phyloP scores from a whole-genome alignment of 805 yeast species.

The Grigorovia humatica region DNA sequence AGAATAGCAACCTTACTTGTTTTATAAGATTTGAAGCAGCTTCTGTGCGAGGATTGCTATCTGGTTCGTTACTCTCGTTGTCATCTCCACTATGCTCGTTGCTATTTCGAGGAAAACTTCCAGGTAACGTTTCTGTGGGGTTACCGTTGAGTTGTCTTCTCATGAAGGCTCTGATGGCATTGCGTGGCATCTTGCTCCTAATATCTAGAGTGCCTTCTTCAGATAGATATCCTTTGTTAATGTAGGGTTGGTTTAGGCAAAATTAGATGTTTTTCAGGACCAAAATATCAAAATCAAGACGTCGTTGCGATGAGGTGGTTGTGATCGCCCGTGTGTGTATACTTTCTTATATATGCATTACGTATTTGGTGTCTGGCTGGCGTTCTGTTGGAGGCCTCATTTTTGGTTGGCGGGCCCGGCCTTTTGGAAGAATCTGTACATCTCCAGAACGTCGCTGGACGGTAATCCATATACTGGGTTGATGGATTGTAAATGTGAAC shows the following conservation, averaged over 20 bases:
- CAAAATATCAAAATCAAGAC: too few species aligned
- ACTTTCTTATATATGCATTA: not conserved
- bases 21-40: not conserved
- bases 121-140: not conserved
- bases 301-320: too few species aligned
- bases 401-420: not conserved
- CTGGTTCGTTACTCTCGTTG: not conserved
- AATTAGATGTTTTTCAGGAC: too few species aligned
- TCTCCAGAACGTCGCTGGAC: conserved; percentile 14
- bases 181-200: not conserved
- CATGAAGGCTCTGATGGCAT: not conserved
- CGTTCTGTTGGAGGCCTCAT: not conserved
- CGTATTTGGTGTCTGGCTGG: not conserved
- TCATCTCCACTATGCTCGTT: not conserved
- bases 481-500: conserved; percentile 13
- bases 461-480: conserved; percentile 58
- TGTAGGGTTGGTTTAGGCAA: not conserved
- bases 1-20: not conserved
- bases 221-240: too few species aligned
- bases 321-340: too few species aligned
- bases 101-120: not conserved
- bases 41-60: not conserved
- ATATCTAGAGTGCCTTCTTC: not conserved
- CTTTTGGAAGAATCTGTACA: conserved; percentile 8
- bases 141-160: not conserved